Conservation (phyloP, 352 stramenopile species). For the Pythium chondricola region DNA sequence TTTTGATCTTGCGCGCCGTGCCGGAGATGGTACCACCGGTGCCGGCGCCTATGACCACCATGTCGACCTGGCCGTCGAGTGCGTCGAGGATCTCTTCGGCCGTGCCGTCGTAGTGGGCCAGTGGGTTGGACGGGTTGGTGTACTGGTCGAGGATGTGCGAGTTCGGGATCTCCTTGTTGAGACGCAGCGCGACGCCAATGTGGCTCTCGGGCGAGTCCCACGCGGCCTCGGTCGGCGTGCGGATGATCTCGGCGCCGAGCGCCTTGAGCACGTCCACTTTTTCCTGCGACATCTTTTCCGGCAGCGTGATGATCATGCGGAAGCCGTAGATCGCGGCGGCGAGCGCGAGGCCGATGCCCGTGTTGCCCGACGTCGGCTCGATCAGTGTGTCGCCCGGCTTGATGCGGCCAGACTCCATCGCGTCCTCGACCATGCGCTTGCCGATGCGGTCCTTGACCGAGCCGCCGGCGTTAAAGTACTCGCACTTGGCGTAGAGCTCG, state of each 20-base stretch:
- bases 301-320: constrained; percentile 90
- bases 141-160: constrained; percentile 96
- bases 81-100: constrained; percentile 94
- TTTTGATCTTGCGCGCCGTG: constrained; percentile 91
- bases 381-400: constrained; percentile 92
- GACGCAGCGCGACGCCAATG: constrained; percentile 90
- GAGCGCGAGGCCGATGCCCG: constrained; percentile 95
- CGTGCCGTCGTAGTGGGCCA: constrained; percentile 95
- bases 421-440: constrained; percentile 85
- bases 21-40: constrained; percentile 95
- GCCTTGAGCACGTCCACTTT: constrained; percentile 95
- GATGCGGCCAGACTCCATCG: constrained; percentile 82
- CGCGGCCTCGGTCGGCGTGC: constrained; percentile 93
- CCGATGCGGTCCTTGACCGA: constrained; percentile 88
- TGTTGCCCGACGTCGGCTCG: constrained; percentile 96
- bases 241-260: constrained; percentile 94
- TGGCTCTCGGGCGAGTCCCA: constrained; percentile 94
- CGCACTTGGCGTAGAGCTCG: constrained; percentile 92
- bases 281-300: constrained; percentile 97
- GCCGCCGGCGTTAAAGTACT: constrained; percentile 93
- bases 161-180: constrained; percentile 94
- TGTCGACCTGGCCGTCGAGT: constrained; percentile 91
- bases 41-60: constrained; percentile 92
- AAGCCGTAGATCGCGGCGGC: constrained; percentile 96
- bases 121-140: constrained; percentile 94